Base-by-base conservation (phyloP, 2,329 filamentous ascomycete genomes). In the Ceratocystis ficicola region DNA sequence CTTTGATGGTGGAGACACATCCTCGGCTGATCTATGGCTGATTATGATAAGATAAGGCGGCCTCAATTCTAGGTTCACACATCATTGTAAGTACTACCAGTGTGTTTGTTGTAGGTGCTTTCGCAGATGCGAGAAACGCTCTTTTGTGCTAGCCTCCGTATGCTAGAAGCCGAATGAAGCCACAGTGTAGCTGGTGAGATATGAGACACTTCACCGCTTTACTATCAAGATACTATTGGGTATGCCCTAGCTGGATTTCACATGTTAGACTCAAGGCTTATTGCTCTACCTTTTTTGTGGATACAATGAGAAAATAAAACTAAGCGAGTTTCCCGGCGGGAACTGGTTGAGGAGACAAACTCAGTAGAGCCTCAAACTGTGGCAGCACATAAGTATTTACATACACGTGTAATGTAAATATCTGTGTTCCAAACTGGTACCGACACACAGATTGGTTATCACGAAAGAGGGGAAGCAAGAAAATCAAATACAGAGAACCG, bases 21-120 rank as follows among this genome's bases (percentile, higher is more conserved):
- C 3, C 10, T 36, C 55, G 55, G 55, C 55, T 36, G 28, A 59
- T 59, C 28, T 59, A 10, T n/a, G 55, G 55, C 55, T 59, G 55
- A 59, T 36, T 36, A 8, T 30, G 55, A 59, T 59, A 59, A 59
- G 55, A 59, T 59, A 59, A 36, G 17, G 12, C 36, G 36, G 36
- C 36, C 36, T 15, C 36, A 15, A 41, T 41, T 41, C 36, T 41
- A 15, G 36, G 12, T 15, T 12, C 15, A 15, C 10, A 12, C 36
- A 41, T 41, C 36, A 41, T 12, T 12, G 10, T 5, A 15, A 5
- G 12, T 41, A 12, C 32, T 10, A 3, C 2, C 1, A 36, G 32
- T 12, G 12, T 36, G 32, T 7, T 15, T 10, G 3, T 12, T 59
- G 12, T n/a, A 36, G 36, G 6, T 59, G 55, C 6, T 8, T n/a